A percentile compares a stretch with the other conserved stretches of the same genome.
Evolutionary conservation across 768 basidiomycete species (phyloP).

Genomic region (Pholiota conissans): DNA sequence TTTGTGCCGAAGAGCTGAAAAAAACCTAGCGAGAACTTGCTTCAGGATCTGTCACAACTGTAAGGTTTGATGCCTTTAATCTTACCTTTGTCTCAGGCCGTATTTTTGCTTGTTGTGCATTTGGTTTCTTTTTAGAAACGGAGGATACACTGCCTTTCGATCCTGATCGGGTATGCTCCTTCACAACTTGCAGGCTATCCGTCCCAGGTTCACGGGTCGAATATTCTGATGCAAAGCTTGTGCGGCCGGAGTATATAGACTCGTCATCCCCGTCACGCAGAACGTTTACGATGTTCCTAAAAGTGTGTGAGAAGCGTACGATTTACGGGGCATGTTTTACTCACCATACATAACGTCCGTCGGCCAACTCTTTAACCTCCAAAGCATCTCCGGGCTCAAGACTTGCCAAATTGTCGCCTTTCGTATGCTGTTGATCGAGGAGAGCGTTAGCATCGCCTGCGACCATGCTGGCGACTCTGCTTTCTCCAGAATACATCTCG

Average conservation of each 20-base stretch:
- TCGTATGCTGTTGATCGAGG: conserved; percentile 26
- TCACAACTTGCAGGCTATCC: conserved; percentile 72
- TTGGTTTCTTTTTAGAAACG: conserved; percentile 57
- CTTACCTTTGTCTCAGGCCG: conserved; percentile 85
- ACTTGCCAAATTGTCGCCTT: conserved; percentile 20
- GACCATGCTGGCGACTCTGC: conserved; percentile 33
- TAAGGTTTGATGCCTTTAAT: conserved; percentile 19
- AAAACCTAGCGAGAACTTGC: conserved; percentile 47
- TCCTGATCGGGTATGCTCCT: conserved; percentile 66
- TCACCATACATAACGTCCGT: conserved; percentile 85
- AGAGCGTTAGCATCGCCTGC: conserved; percentile 30
- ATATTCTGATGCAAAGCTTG: conserved; percentile 76
- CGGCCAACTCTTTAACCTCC: conserved; percentile 82
- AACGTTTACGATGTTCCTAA: conserved; percentile 82
- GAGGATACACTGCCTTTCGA: conserved; percentile 70
- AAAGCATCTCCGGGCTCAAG: conserved; percentile 61
- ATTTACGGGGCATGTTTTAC: conserved; percentile 24
- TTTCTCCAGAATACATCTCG: conserved; percentile 77
- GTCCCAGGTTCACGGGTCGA: conserved; percentile 49
- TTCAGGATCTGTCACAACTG: conserved; percentile 26
- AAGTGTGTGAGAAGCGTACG: conserved; percentile 17
- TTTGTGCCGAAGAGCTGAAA: conserved; percentile 74
- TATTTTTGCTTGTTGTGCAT: conserved; percentile 45
- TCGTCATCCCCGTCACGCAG: conserved; percentile 77
- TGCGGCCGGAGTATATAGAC: conserved; percentile 63